Conservation (phyloP, 2,329 filamentous ascomycete species). For the Sporothrix dimorphospora region DNA sequence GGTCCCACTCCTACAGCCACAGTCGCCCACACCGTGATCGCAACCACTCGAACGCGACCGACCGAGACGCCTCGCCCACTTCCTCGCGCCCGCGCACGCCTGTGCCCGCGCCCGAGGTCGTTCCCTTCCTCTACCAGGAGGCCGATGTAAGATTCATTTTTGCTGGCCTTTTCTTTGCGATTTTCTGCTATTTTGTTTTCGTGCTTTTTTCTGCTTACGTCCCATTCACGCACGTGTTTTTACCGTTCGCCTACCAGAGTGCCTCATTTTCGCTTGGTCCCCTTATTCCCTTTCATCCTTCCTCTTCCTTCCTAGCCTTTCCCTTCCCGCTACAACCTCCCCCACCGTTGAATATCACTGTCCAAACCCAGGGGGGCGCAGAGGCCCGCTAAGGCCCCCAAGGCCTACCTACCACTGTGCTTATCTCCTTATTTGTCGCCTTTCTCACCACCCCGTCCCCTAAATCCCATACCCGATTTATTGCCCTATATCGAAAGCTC, state of each 20-base stretch:
- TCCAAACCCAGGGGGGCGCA: not conserved
- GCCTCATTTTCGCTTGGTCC: constrained; percentile 33
- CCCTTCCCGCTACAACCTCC: constrained; percentile 21
- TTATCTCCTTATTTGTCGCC: constrained; percentile 19
- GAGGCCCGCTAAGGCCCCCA: not conserved
- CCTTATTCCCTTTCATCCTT: constrained; percentile 25
- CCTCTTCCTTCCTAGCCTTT: constrained; percentile 28
- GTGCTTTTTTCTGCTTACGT: constrained; percentile 11
- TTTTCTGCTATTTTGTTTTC: constrained; percentile 33
- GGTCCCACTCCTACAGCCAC: constrained; percentile 65
- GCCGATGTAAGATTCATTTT: constrained; percentile 67
- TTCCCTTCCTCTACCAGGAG: constrained; percentile 96
- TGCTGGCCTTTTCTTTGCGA: constrained; percentile 14
- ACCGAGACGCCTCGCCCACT: constrained; percentile 74
- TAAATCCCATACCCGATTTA: not conserved
- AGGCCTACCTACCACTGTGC: not conserved
- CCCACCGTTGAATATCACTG: constrained; percentile 17
- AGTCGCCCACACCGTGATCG: constrained; percentile 68
- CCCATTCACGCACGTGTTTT: not conserved
- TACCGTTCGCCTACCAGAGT: constrained; percentile 32
- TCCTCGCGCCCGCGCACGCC: constrained; percentile 82
- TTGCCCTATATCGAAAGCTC: constrained; percentile 16
- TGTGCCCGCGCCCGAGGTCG: constrained; percentile 86
- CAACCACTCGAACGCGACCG: constrained; percentile 77
- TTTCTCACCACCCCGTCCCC: not conserved